These are phyloP conservation scores for Eutrema salsugineum DNA, from an alignment of 441 rosid genomes.

Conservation along the genomic window DNA sequence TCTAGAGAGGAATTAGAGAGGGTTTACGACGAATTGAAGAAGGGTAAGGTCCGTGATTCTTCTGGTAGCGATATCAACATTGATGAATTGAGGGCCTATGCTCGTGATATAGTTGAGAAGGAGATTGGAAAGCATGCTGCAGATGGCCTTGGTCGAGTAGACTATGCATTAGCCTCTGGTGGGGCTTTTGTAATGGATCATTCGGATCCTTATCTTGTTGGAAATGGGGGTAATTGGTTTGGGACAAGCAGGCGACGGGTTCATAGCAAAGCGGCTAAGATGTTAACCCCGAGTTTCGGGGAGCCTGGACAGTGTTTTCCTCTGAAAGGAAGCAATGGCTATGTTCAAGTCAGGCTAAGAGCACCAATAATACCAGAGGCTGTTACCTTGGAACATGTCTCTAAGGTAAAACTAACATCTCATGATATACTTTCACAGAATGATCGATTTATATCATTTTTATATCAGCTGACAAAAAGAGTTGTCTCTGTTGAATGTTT, in stretches of 20 bases:
- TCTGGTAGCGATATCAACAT: conserved; percentile 37
- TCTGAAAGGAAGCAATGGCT: conserved; percentile 66
- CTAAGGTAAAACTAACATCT: conserved; percentile 50
- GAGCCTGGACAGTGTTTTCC: conserved; percentile 94
- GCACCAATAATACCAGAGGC: conserved; percentile 68
- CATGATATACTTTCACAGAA: background rate
- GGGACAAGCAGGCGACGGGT: conserved; percentile 23
- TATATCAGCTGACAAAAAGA: background rate
- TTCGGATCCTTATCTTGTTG: conserved; percentile 52
- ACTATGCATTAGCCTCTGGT: conserved; percentile 62
- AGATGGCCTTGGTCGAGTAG: conserved; percentile 80
- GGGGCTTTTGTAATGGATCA: conserved; percentile 66
- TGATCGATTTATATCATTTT: background rate
- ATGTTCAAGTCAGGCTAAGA: conserved; percentile 69
- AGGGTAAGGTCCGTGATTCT: conserved; percentile 29
- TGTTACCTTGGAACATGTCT: conserved; percentile 81
- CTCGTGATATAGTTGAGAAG: conserved; percentile 62
- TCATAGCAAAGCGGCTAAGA: conserved; percentile 51
- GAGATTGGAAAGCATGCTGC: conserved; percentile 92
- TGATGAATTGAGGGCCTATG: conserved; percentile 63
- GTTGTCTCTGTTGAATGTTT: background rate
- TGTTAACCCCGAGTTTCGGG: conserved; percentile 85
- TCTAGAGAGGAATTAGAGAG: conserved; percentile 64
- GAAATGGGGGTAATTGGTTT: conserved; percentile 46
- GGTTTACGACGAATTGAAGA: conserved; percentile 45